Conservation (phyloP, 371 early-diverging fungal species). For the Mortierella sp. region DNA sequence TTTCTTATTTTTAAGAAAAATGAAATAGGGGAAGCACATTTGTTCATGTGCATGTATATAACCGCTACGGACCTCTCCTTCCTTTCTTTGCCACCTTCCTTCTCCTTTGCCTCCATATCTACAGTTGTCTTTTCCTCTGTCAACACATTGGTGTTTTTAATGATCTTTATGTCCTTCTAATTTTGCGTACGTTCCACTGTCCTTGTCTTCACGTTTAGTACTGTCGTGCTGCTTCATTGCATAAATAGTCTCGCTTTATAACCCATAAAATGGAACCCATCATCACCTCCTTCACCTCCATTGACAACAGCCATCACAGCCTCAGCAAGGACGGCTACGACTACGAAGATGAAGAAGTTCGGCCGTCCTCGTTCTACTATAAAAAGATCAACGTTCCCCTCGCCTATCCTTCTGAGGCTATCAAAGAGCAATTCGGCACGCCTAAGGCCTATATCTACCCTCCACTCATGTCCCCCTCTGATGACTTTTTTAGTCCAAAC, state of each 20-base stretch:
- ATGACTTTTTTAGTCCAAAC: slow-evolving; percentile 14
- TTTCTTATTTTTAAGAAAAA: not conserved
- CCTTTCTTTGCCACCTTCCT: not conserved
- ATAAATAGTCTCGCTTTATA: too few species aligned
- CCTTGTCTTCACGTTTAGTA: too few species aligned
- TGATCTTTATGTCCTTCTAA: not conserved
- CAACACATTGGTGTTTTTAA: too few species aligned
- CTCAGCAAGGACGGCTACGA: not conserved
- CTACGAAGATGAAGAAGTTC: slow-evolving; percentile 1
- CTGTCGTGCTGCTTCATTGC: too few species aligned
- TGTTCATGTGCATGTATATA: too few species aligned
- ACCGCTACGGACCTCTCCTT: too few species aligned
- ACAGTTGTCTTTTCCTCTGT: not conserved
- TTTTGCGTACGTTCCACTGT: too few species aligned
- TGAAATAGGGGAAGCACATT: too few species aligned
- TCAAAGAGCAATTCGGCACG: slow-evolving; percentile 25
- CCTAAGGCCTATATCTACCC: slow-evolving; percentile 35
- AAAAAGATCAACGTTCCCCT: slow-evolving; percentile 43
- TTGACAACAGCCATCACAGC: not conserved
- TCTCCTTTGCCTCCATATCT: not conserved
- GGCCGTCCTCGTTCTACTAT: slow-evolving; percentile 7
- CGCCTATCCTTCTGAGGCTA: slow-evolving; percentile 36
- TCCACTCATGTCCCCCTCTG: slow-evolving; percentile 41
- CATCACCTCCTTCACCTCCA: slow-evolving; percentile 11
- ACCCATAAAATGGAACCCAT: slow-evolving; percentile 26